Evolutionary conservation across 805 yeast species (phyloP).

Genomic region (Wickerhamiella parazyma): DNA sequence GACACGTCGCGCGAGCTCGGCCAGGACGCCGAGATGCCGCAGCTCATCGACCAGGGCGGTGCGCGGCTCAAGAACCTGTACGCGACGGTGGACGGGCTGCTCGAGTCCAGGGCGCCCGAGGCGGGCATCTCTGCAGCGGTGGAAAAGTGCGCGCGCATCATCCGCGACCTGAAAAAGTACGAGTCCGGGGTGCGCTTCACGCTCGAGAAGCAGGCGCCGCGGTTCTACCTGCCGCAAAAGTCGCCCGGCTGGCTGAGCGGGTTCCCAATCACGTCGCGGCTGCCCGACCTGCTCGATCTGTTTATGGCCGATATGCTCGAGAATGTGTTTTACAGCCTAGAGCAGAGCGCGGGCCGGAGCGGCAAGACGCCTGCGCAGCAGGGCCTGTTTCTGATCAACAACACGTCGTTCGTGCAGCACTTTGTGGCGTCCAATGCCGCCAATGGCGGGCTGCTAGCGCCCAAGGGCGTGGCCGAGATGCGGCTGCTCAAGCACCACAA

Average conservation of each 20-base stretch:
- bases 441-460: constrained; percentile 22
- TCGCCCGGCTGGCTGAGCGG: constrained; percentile 40
- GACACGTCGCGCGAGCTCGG: constrained; percentile 29
- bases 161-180: constrained; percentile 53
- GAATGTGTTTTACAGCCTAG: constrained; percentile 49
- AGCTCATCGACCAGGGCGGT: constrained; percentile 39
- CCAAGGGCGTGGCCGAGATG: constrained; percentile 3
- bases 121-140: constrained; percentile 58
- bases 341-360: constrained; percentile 29
- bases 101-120: constrained; percentile 33
- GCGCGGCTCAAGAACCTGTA: constrained; percentile 18
- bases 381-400: constrained; percentile 32
- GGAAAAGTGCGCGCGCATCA: constrained; percentile 54
- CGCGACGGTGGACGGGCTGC: background rate
- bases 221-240: constrained; percentile 52
- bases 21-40: constrained; percentile 20
- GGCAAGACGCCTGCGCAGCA: constrained; percentile 15
- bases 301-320: constrained; percentile 71
- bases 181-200: constrained; percentile 38
- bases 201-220: constrained; percentile 40
- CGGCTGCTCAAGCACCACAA: constrained; percentile 47
- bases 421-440: constrained; percentile 32
- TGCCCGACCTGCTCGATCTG: constrained; percentile 26
- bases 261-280: constrained; percentile 29
- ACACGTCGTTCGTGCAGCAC: constrained; percentile 17